These are phyloP conservation scores for Fonsecaea multimorphosa DNA, from an alignment of 2,329 filamentous ascomycete species.

Conservation along the genomic window DNA sequence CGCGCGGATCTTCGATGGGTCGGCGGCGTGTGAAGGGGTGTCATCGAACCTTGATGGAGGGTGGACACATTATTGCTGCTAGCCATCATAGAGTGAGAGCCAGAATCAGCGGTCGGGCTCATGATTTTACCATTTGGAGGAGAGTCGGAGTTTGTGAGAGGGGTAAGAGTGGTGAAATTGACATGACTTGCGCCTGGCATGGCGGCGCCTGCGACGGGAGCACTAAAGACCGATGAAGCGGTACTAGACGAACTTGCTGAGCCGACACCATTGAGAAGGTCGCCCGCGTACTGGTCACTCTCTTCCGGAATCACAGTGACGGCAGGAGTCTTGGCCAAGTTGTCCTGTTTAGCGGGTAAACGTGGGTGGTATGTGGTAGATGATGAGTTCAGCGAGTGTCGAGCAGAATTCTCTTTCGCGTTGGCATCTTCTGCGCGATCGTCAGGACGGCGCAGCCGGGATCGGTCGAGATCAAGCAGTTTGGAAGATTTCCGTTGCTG, in stretches of 20 bases:
- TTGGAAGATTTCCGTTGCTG: conserved; percentile 53
- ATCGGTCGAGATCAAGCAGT: conserved; percentile 59
- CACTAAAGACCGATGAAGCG: conserved; percentile 73
- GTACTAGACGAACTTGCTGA: conserved; percentile 76
- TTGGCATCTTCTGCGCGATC: conserved; percentile 37
- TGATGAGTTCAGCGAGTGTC: conserved; percentile 29
- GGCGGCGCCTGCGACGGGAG: conserved; percentile 56
- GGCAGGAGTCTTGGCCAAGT: conserved; percentile 38
- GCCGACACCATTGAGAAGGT: conserved; percentile 72
- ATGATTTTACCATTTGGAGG: conserved; percentile 63
- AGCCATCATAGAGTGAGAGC: conserved; percentile 20
- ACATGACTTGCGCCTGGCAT: conserved; percentile 64
- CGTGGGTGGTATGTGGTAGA: conserved; percentile 17
- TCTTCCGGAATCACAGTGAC: conserved; percentile 43
- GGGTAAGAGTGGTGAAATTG: conserved; percentile 63
- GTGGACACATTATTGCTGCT: conserved; percentile 41
- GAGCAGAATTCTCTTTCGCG: conserved; percentile 24
- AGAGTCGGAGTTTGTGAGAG: conserved; percentile 70
- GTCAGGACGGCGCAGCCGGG: conserved; percentile 19
- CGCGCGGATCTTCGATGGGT: conserved; percentile 57
- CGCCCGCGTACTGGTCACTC: conserved; percentile 56
- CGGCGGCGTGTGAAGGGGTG: conserved; percentile 52
- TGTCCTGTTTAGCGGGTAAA: conserved; percentile 25
- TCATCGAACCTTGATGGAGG: conserved; percentile 45
- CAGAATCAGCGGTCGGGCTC: conserved; percentile 55